Conservation (phyloP, 2,329 filamentous ascomycete genomes). For the Cladorrhinum sp. region DNA sequence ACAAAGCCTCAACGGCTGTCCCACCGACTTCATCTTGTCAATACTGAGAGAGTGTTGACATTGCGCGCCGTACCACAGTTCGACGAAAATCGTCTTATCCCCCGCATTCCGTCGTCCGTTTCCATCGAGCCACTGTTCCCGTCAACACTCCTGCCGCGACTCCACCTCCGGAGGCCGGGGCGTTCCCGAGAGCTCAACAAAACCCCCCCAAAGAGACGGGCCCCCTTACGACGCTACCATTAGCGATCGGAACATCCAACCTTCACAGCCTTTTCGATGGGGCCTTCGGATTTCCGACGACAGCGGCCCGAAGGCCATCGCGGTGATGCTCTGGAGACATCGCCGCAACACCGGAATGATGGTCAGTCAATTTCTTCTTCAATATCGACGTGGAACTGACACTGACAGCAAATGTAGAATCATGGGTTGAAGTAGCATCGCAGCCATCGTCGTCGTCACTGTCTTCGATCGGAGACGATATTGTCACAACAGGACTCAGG, state of each 20-base stretch:
- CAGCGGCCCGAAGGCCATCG: conserved; percentile 19
- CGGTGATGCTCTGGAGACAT: conserved; percentile 16
- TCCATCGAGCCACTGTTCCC: conserved; percentile 4
- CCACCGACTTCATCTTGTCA: conserved; percentile 4
- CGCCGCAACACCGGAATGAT: conserved; percentile 32
- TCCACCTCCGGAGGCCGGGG: conserved; percentile 20
- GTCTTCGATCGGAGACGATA: conserved; percentile 81
- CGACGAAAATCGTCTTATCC: conserved; percentile 9
- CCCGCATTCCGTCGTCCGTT: conserved; percentile 6
- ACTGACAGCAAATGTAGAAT: conserved; percentile 58
- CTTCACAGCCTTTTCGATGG: conserved; percentile 17
- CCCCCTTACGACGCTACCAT: neutral
- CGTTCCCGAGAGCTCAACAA: conserved; percentile 9
- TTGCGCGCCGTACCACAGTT: neutral
- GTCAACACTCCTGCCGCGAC: conserved; percentile 8
- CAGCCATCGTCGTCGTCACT: conserved; percentile 91
- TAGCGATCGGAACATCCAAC: conserved; percentile 2
- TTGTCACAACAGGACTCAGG: conserved; percentile 82
- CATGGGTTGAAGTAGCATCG: conserved; percentile 92
- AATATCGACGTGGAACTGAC: conserved; percentile 6
- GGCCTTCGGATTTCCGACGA: conserved; percentile 23
- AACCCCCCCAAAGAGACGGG: neutral
- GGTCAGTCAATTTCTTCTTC: conserved; percentile 34
- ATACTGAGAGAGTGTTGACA: conserved; percentile 2
- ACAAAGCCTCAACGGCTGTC: conserved; percentile 18